These are phyloP conservation scores for Pestalotiopsis sp. DNA, from an alignment of 2,329 filamentous ascomycete species.

Conservation along the genomic window DNA sequence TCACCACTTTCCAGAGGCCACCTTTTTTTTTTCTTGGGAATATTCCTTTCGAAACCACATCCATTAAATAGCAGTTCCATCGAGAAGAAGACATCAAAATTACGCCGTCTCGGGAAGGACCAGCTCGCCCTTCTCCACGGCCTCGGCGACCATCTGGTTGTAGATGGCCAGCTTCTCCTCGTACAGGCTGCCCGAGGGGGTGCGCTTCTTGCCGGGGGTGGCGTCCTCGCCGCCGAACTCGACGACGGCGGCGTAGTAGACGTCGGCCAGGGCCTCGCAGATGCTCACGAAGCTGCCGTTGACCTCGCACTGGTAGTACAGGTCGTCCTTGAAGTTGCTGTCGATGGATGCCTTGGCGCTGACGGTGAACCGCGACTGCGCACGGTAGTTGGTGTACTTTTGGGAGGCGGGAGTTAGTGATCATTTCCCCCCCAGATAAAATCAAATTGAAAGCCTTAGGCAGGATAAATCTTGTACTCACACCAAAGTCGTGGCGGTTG, in stretches of 20 bases:
- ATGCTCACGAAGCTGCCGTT: slow-evolving; percentile 16
- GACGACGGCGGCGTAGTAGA: slow-evolving; percentile 41
- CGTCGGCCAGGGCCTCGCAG: slow-evolving; percentile 38
- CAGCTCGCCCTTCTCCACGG: background rate
- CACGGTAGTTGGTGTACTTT: slow-evolving; percentile 51
- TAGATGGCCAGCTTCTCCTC: slow-evolving; percentile 5
- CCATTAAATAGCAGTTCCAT: too few species aligned
- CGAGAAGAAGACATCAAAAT: background rate
- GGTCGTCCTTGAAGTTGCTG: slow-evolving; percentile 47
- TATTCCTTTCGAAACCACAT: too few species aligned
- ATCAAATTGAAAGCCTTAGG: too few species aligned
- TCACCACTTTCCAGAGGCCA: too few species aligned
- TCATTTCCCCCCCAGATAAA: too few species aligned
- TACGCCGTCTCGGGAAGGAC: background rate
- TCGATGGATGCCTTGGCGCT: slow-evolving; percentile 47
- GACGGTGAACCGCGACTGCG: slow-evolving; percentile 47
- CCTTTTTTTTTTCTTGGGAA: too few species aligned
- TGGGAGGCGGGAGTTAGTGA: background rate
- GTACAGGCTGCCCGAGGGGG: too few species aligned
- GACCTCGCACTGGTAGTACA: slow-evolving; percentile 37
- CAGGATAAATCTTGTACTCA: background rate
- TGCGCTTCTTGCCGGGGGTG: slow-evolving; percentile 5
- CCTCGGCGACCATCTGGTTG: slow-evolving; percentile 7
- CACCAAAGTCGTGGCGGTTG: slow-evolving; percentile 58
- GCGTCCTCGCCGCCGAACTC: slow-evolving; percentile 30